Evolutionary conservation across 2,329 filamentous ascomycete genomes (phyloP).

Genomic region (Ophiognomonia clavigignenti-juglandacearum): DNA sequence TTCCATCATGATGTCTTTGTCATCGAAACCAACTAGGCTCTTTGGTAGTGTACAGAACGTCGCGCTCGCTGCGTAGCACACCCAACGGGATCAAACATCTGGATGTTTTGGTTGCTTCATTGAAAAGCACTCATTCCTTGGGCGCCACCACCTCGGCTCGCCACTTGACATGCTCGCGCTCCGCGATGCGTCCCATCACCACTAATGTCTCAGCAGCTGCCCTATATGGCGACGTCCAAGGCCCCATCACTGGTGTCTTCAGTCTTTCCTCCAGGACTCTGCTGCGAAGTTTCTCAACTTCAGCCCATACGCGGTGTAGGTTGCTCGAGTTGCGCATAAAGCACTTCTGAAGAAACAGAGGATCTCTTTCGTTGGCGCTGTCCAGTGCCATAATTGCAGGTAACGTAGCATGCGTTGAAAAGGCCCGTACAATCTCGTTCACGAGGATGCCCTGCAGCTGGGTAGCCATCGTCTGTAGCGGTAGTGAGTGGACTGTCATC

Average conservation of each 20-base stretch:
- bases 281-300: conserved; percentile 24
- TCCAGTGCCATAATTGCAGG: conserved; percentile 10
- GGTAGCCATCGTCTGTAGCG: conserved; percentile 35
- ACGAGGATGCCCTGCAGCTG: conserved; percentile 40
- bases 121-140: conserved; percentile 3
- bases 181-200: conserved; percentile 39
- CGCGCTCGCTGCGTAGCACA: too few species aligned
- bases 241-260: conserved; percentile 27
- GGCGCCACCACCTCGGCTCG: conserved; percentile 28
- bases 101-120: too few species aligned
- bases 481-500: conserved; percentile 29
- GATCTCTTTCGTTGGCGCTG: neutral
- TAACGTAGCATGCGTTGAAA: conserved; percentile 23
- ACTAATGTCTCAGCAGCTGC: conserved; percentile 33
- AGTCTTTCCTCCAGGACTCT: conserved; percentile 25
- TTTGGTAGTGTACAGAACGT: too few species aligned
- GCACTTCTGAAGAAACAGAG: conserved; percentile 23
- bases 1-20: too few species aligned
- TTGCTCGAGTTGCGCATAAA: conserved; percentile 21
- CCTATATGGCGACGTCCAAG: conserved; percentile 42
- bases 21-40: neutral
- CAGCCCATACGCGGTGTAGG: conserved; percentile 25
- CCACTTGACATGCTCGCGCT: conserved; percentile 42
- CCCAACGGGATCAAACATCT: too few species aligned
- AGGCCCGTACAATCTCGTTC: conserved; percentile 40